Evolutionary conservation across 176 grass and related monocot genomes (phyloP).

Genomic region (Aegilops tauschii): DNA sequence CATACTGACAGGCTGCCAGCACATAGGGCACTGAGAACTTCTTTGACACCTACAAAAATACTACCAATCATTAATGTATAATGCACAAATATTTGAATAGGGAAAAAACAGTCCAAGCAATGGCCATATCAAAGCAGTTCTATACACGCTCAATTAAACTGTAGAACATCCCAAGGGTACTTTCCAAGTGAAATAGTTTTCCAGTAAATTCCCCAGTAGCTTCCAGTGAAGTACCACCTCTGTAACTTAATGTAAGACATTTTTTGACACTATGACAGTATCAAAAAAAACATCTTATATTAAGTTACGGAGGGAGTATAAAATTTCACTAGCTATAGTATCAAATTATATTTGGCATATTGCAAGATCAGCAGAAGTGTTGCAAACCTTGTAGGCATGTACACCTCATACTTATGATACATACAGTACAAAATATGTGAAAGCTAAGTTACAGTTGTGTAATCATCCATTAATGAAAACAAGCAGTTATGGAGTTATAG

Average conservation of each 20-base stretch:
- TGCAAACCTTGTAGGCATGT: background rate
- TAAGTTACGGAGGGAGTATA: background rate
- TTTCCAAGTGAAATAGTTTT: conserved; percentile 10
- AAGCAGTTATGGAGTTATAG: background rate
- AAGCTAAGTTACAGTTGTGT: background rate
- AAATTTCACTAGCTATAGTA: background rate
- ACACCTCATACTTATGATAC: background rate
- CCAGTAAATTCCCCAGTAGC: background rate
- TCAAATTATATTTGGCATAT: background rate
- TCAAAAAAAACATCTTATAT: too few species aligned
- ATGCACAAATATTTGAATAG: conserved; percentile 14
- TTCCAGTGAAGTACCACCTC: background rate
- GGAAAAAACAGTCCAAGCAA: background rate
- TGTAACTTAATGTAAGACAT: too few species aligned
- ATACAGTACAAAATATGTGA: background rate
- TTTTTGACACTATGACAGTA: too few species aligned
- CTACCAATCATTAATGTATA: conserved; percentile 23
- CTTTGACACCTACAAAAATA: conserved; percentile 74
- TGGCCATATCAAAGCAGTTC: background rate
- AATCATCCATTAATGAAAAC: background rate
- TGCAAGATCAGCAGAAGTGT: background rate
- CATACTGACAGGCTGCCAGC: conserved; percentile 81
- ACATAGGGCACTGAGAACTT: conserved; percentile 98
- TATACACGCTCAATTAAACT: background rate
- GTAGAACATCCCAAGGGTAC: conserved; percentile 5